Evolutionary conservation across 805 yeast genomes (phyloP), one percentile per base, ranked within the genome.

Genomic region (Nakazawaea sp.): DNA sequence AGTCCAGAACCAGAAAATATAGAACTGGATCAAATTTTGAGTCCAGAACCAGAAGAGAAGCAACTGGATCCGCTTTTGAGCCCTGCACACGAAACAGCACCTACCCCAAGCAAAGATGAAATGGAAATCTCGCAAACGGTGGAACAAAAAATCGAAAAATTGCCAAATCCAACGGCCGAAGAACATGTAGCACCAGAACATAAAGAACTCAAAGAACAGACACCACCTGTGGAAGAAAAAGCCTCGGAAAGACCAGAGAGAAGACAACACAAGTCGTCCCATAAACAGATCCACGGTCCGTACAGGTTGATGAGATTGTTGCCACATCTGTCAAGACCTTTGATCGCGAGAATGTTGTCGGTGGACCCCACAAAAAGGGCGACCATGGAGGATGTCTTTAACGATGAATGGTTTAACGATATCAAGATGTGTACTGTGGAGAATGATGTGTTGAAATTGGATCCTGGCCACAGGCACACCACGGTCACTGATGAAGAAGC

Each of bases 291-390:
- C 18, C 88, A 82, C 50, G 95, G 95, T 5, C 90, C 92, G 9
- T 84, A 84, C 59, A 66, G 95, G 53, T 62, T 84, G 45, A 75
- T 84, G 80, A 72, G 95, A 59, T 61, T 84, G 35, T 59, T 84
- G 26, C 95, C 95, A 4, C 95, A 84, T 55, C 88, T 90, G 6
- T 65, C 92, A 12, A 70, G 95, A 56, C 92, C 90, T 10, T 64
- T 84, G 9, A 65, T 84, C 21, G 78, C 82, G 18, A 67, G 61
- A 41, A 81, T 84, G 78, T 58, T 84, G 19, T 67, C 67, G 35
- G 64, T 81, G 12, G 85, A 82, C 45, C 78, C 82, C 9, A 40
- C 41, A 1, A 62, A 68, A 41, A 69, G 94, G 50, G 85, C 88
- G 1, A 71, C 83, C 1, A 59, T 84, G 51, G 71, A 70, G 21